Base-by-base conservation (phyloP, 768 basidiomycete species). In the Xanthoconium purpureum region DNA sequence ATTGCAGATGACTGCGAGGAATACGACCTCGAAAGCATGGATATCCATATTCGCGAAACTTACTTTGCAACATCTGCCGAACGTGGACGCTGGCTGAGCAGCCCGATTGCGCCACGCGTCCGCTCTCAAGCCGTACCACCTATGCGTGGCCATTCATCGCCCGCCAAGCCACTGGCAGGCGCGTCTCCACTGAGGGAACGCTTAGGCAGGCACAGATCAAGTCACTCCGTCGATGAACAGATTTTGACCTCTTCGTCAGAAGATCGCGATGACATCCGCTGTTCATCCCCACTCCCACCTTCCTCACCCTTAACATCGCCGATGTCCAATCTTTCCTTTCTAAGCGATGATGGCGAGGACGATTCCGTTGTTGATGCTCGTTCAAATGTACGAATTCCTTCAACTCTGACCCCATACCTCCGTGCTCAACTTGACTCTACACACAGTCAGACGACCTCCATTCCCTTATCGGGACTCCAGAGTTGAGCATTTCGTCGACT, bases 1-100 rank as follows among this genome's bases (percentile, higher is more conserved):
- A 40, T 60, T 24, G 40, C 55, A 20, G 67, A 69, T 32, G 62
- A 66, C 10, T 46, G 47, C 39, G 61, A 69, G 52, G 71, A 72
- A 49, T 64, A 66, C 35, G 70, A 71, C 57, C 63, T 71, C 52
- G 70, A 71, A 53, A 63, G 63, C 57, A 63, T 73, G 67, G 56
- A 73, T 47, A 69, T 73, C 32, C 70, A 66, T 43, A 57, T 71
- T 44, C 80, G 78, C 48, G 73, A 77, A 55, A 83, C 82, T 3
- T 84, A 77, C 61, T 84, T 84, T 61, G 73, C 75, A 45, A 75
- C 76, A 12, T 85, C 84, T 39, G 77, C 80, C 9, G 84, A 85
- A 62, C 82, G 84, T 50, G 83, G 83, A 9, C 76, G 77, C 53
- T 84, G 83, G 83, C 74, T 75, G 58, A 80, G 72, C 54, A 81